Conservation (phyloP, 176 grass and related monocot genomes). For the Hyparrhenia diplandra region DNA sequence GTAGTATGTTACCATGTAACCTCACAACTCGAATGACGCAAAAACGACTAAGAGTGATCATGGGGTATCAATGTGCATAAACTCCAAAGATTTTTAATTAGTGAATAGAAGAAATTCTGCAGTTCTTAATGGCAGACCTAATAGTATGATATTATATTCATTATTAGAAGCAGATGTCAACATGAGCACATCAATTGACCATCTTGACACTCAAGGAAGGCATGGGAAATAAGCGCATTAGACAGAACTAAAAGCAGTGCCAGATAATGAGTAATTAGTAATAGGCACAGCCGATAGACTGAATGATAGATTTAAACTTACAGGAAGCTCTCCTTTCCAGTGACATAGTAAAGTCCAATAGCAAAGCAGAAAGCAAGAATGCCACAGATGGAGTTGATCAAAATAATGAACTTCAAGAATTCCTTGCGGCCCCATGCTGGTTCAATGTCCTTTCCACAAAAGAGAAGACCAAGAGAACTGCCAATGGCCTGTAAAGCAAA, state of each 20-base stretch:
- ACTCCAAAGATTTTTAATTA: not conserved
- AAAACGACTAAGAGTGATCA: not conserved
- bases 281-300: not conserved
- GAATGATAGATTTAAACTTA: conserved; percentile 35
- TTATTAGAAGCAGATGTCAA: not conserved
- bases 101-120: not conserved
- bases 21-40: not conserved
- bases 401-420: conserved; percentile 89
- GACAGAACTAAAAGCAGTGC: not conserved
- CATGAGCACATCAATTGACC: not conserved
- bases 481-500: conserved; percentile 63
- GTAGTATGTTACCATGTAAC: not conserved
- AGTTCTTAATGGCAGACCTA: not conserved
- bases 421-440: conserved; percentile 95
- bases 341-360: conserved; percentile 85
- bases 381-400: conserved; percentile 79
- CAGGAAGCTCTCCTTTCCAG: conserved; percentile 93
- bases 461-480: conserved; percentile 90
- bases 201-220: not conserved
- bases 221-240: not conserved
- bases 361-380: conserved; percentile 80
- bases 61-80: not conserved
- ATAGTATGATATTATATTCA: not conserved
- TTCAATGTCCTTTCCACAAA: conserved; percentile 87
- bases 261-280: conserved; percentile 1